A percentile compares a stretch with the other conserved stretches of the same genome.
Evolutionary conservation across 495 filamentous ascomycete species (phyloP).

Genomic region (Acidiella bohemica): DNA sequence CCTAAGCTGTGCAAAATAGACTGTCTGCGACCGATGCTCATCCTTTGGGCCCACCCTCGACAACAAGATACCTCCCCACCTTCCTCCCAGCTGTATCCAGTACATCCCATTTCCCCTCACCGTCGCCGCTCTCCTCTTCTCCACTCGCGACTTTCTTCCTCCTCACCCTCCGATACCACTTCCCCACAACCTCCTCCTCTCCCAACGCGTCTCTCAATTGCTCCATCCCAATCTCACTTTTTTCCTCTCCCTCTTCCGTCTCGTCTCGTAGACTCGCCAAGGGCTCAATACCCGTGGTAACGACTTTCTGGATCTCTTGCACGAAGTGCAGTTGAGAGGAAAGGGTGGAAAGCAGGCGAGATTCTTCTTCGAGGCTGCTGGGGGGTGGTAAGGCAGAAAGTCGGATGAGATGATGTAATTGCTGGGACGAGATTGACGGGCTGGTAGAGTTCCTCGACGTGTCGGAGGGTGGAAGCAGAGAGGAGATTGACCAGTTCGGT

Average conservation of each 20-base stretch:
- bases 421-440: constrained; percentile 35
- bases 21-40: no score
- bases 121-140: constrained; percentile 22
- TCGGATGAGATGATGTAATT: constrained; percentile 73
- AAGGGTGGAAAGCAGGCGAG: constrained; percentile 55
- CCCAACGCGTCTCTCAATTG: constrained; percentile 38
- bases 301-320: constrained; percentile 61
- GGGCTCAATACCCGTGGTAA: constrained; percentile 58
- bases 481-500: constrained; percentile 75
- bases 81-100: constrained; percentile 51
- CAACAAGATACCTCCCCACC: constrained; percentile 64
- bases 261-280: constrained; percentile 74
- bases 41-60: constrained; percentile 42
- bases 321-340: constrained; percentile 83
- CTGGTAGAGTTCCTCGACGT: constrained; percentile 23
- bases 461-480: constrained; percentile 48
- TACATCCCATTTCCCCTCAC: constrained; percentile 61
- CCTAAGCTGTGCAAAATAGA: no score
- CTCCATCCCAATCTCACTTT: constrained; percentile 40
- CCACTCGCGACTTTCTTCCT: constrained; percentile 24
- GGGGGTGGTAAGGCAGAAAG: constrained; percentile 80
- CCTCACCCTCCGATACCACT: constrained; percentile 32
- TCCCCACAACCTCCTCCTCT: constrained; percentile 42
- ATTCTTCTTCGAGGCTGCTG: constrained; percentile 40
- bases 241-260: constrained; percentile 39